Conservation (phyloP, 1,284 basidiomycete genomes). For the Ceratobasidium sp. region DNA sequence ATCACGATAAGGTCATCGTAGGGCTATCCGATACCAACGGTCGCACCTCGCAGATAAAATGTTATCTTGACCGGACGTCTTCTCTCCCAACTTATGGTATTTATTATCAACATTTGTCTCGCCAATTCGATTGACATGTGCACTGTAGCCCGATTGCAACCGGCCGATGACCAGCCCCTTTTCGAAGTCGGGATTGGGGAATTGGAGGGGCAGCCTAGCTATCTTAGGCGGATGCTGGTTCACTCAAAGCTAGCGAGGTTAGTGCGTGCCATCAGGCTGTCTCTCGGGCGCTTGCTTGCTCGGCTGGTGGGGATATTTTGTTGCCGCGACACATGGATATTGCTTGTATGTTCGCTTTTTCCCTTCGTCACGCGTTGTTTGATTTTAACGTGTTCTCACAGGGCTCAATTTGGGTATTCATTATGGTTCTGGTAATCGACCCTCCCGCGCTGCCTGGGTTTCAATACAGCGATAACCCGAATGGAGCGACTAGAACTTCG, state of each 20-base stretch:
- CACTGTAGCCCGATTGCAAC: no score
- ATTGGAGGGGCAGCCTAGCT: background rate
- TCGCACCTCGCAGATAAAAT: background rate
- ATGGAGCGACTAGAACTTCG: no score
- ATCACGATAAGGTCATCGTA: background rate
- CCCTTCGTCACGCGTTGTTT: background rate
- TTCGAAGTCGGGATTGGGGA: background rate
- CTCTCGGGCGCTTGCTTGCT: background rate
- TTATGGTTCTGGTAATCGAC: background rate
- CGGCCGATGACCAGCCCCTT: no score
- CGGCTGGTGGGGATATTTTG: background rate
- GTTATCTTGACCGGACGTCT: background rate
- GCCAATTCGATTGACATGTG: no score
- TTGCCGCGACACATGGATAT: background rate
- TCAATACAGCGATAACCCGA: background rate
- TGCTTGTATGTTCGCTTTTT: background rate
- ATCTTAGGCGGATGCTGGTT: background rate
- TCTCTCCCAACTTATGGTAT: background rate
- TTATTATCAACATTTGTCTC: no score
- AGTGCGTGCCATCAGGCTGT: background rate
- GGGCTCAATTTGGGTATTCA: conserved; percentile 4
- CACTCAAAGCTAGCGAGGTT: background rate
- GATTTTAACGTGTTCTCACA: background rate
- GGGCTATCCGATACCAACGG: background rate
- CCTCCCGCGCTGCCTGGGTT: background rate